Evolutionary conservation across 805 yeast species (phyloP).

Genomic region (Candida dajiaensis): DNA sequence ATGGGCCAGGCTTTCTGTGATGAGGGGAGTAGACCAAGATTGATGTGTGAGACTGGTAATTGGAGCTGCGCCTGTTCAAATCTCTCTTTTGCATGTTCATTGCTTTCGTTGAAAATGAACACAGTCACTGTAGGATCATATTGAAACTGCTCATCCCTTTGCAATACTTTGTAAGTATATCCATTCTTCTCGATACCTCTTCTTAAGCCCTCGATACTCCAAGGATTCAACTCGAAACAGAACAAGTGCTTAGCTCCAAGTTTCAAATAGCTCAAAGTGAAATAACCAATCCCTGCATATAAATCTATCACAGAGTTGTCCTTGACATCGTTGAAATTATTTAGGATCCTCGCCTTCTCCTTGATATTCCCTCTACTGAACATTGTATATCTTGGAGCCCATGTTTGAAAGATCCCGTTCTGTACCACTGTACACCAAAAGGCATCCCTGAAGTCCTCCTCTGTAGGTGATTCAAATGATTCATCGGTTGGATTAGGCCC

Average conservation of each 20-base stretch:
- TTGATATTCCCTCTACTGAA: constrained; percentile 82
- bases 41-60: constrained; percentile 47
- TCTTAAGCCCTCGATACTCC: constrained; percentile 71
- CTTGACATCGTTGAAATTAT: constrained; percentile 30
- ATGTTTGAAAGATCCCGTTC: constrained; percentile 68
- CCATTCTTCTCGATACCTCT: constrained; percentile 47
- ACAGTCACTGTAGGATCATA: constrained; percentile 19
- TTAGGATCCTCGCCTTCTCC: constrained; percentile 65
- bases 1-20: constrained; percentile 58
- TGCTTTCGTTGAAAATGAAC: constrained; percentile 56
- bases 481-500: constrained; percentile 36
- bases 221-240: constrained; percentile 83
- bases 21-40: constrained; percentile 74
- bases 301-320: constrained; percentile 54
- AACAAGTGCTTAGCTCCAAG: constrained; percentile 46
- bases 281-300: constrained; percentile 85
- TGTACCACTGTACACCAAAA: constrained; percentile 72
- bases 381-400: constrained; percentile 88
- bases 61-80: constrained; percentile 21
- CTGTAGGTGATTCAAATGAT: constrained; percentile 31
- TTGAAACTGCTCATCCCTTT: constrained; percentile 26
- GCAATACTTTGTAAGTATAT: constrained; percentile 32
- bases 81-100: constrained; percentile 44
- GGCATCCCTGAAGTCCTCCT: constrained; percentile 40
- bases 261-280: constrained; percentile 60